These are phyloP conservation scores for Coemansia biformis DNA, from an alignment of 192 early-diverging fungal species.

Conservation along the genomic window DNA sequence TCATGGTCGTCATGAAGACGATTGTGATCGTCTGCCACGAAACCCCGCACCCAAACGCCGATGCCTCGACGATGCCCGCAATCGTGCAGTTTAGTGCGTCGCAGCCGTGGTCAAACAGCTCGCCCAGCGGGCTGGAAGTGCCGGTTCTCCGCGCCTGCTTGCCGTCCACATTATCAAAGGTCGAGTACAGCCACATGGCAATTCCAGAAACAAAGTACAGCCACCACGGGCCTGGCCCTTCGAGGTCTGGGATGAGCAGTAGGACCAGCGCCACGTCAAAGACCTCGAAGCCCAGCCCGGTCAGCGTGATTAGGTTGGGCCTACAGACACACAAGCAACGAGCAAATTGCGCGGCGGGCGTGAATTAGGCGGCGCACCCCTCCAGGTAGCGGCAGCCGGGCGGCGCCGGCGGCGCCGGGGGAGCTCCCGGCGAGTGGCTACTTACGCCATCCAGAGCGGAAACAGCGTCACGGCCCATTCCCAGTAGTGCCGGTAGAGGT, in stretches of 20 bases:
- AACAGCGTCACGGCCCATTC: constrained; percentile 81
- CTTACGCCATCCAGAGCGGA: constrained; percentile 92
- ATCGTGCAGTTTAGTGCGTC: constrained; percentile 83
- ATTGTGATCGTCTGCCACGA: constrained; percentile 58
- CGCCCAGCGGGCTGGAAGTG: constrained; percentile 70
- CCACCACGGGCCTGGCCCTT: constrained; percentile 66
- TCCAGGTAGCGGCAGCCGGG: too few species aligned
- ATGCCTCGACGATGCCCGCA: constrained; percentile 65
- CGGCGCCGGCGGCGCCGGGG: too few species aligned
- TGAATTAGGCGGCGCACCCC: too few species aligned
- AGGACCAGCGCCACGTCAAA: constrained; percentile 67
- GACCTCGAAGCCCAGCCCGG: constrained; percentile 71
- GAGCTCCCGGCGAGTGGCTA: too few species aligned
- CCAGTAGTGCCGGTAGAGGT: constrained; percentile 85
- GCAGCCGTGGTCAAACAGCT: constrained; percentile 82
- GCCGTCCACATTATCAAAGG: constrained; percentile 86
- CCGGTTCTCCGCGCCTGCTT: constrained; percentile 79
- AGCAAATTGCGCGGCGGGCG: too few species aligned
- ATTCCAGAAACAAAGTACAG: constrained; percentile 68
- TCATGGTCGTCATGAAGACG: constrained; percentile 60
- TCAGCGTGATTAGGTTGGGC: constrained; percentile 79
- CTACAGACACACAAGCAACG: too few species aligned
- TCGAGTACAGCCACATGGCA: constrained; percentile 82
- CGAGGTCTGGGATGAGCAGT: constrained; percentile 64
- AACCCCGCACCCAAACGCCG: constrained; percentile 69